Base-by-base conservation (phyloP, 169 alveolate genomes). In the Plasmodium vinckei region DNA sequence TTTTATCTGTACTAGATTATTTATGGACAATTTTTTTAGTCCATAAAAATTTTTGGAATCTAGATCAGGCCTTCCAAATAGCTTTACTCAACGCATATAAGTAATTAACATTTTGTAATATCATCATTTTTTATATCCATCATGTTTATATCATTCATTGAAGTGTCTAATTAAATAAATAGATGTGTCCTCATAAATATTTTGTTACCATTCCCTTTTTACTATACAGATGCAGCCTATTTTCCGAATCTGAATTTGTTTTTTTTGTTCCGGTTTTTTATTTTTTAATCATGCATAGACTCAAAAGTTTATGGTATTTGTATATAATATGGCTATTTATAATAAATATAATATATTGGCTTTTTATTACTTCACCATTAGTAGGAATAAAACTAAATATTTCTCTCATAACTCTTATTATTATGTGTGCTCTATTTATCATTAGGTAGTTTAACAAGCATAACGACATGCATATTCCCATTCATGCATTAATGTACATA, bases 1-100 rank as follows among this genome's bases (percentile, higher is more conserved):
- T 60, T 13, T 23, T 82, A 46, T 54, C 86, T 3, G 46, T 21
- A 12, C n/a, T 68, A 10, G 90, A 82, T 60, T 82, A 82, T 42
- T n/a, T 82, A 12, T 82, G 90, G 90, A 82, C 90, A 17, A 57
- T 69, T 27, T 60, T 82, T 56, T 44, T 82, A 23, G 84, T 82
- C 5, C 69, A 82, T 23, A 54, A 69, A 47, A 82, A 82, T 82
- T 67, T 33, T n/a, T 82, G 90, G 90, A 69, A 15, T 17, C 27
- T 82, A 60, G 47, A 51, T 12, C 21, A 47, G 42, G 19, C 19
- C 21, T 12, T 53, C 17, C 61, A 54, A 44, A 13, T 10, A 47
- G 25, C 51, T 13, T 53, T 82, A 17, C 59, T 54, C 53, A 56
- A 25, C 9, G 59, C 61, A 27, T 53, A 82, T 64, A 67, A 47